phyloP scores from a whole-genome alignment of 352 stramenopile species.

The Pythium rhizo-oryzae region DNA sequence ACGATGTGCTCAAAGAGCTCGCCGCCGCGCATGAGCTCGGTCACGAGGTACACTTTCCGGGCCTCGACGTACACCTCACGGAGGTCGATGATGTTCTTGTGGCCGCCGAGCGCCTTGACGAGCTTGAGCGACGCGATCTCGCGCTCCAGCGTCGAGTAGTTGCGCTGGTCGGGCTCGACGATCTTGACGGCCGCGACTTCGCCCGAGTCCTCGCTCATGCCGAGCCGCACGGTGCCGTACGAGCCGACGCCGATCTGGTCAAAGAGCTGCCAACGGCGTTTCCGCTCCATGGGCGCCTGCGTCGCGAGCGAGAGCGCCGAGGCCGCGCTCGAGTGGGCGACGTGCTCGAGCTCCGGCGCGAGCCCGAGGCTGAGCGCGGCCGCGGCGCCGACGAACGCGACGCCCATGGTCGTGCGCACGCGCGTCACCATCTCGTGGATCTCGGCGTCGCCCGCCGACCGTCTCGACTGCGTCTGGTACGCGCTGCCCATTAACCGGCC shows the following conservation, averaged over 20 bases:
- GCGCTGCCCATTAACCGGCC: conserved; percentile 26
- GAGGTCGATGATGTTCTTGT: conserved; percentile 87
- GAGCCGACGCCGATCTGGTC: conserved; percentile 74
- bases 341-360: conserved; percentile 36
- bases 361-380: conserved; percentile 47
- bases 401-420: conserved; percentile 36
- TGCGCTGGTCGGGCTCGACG: conserved; percentile 45
- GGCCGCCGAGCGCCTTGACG: conserved; percentile 74
- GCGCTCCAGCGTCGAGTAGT: conserved; percentile 60
- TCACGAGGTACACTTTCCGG: conserved; percentile 84
- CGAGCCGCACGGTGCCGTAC: conserved; percentile 72
- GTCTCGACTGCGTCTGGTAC: conserved; percentile 34
- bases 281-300: conserved; percentile 9
- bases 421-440: conserved; percentile 20
- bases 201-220: conserved; percentile 67
- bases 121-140: conserved; percentile 73
- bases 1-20: conserved; percentile 93
- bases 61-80: conserved; percentile 83
- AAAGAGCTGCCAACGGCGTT: conserved; percentile 63
- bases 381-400: conserved; percentile 51
- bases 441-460: conserved; percentile 20
- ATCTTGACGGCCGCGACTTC: conserved; percentile 80
- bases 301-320: conserved; percentile 11
- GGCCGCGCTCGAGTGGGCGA: conserved; percentile 41
- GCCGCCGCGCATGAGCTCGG: conserved; percentile 83